These are phyloP conservation scores for Phytophthora sojae DNA, from an alignment of 352 stramenopile genomes.

Conservation along the genomic window DNA sequence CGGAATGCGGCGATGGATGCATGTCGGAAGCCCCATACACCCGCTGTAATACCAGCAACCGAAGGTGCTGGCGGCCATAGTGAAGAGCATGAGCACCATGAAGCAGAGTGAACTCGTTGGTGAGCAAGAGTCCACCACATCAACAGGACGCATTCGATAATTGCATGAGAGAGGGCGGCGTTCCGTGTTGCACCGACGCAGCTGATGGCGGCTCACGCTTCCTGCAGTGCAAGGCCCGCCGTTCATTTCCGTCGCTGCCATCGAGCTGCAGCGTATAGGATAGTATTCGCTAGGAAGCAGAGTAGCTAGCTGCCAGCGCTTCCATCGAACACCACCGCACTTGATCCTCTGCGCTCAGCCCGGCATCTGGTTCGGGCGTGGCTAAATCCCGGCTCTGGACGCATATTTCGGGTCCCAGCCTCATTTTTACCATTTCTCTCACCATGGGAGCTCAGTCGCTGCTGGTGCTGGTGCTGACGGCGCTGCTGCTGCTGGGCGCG, in stretches of 20 bases:
- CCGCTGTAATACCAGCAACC: too few species aligned
- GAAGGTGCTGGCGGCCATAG: too few species aligned
- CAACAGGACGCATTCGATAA: conserved; percentile 20
- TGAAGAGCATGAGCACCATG: too few species aligned
- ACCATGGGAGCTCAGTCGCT: conserved; percentile 29
- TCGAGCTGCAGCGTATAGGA: background rate
- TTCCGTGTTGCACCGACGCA: conserved; percentile 20
- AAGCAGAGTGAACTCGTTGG: too few species aligned
- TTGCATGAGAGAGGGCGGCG: conserved; percentile 10
- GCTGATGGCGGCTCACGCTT: conserved; percentile 7
- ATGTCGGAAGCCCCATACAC: too few species aligned
- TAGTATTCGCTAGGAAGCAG: too few species aligned
- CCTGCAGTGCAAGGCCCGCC: background rate
- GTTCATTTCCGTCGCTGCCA: conserved; percentile 24
- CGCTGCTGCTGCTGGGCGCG: conserved; percentile 12
- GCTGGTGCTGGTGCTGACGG: conserved; percentile 34
- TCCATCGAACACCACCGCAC: conserved; percentile 19
- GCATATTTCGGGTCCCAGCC: conserved; percentile 14
- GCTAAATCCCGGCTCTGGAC: conserved; percentile 13
- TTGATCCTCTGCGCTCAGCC: conserved; percentile 14
- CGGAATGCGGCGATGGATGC: too few species aligned
- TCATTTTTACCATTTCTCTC: conserved; percentile 28
- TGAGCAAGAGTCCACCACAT: background rate
- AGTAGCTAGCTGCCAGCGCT: background rate
- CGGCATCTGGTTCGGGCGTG: conserved; percentile 15